Evolutionary conservation across 106 monocot genomes (phyloP).

Genomic region (Acorus calamus): DNA sequence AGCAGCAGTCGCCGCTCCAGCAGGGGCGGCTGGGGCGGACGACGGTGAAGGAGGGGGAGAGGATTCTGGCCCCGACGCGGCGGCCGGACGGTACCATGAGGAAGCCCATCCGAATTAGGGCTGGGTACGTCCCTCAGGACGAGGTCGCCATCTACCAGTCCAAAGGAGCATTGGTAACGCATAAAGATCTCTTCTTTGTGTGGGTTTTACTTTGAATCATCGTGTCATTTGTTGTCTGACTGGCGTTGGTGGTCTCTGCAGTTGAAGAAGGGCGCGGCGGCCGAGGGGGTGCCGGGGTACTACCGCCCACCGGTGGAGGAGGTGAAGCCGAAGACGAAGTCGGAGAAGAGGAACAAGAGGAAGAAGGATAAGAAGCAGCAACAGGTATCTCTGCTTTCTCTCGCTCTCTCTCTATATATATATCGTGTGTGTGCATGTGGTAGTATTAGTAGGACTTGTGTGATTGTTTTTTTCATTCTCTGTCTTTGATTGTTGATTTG

Average conservation of each 20-base stretch:
- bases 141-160: slow-evolving; percentile 99
- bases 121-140: slow-evolving; percentile 91
- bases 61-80: slow-evolving; percentile 78
- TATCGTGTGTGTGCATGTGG: no score
- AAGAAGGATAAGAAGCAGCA: slow-evolving; percentile 79
- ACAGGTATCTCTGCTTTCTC: slow-evolving; percentile 32
- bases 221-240: background rate
- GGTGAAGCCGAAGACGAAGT: slow-evolving; percentile 73
- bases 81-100: slow-evolving; percentile 94
- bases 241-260: slow-evolving; percentile 9
- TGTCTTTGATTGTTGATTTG: no score
- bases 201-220: background rate
- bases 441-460: no score
- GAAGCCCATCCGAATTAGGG: slow-evolving; percentile 88
- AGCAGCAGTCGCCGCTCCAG: slow-evolving; percentile 1
- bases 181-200: background rate
- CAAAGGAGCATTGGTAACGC: slow-evolving; percentile 70
- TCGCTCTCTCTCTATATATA: background rate
- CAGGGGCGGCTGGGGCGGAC: slow-evolving; percentile 6
- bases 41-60: slow-evolving; percentile 72
- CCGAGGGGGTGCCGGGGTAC: slow-evolving; percentile 55
- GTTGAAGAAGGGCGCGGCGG: slow-evolving; percentile 57
- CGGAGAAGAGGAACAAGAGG: slow-evolving; percentile 85
- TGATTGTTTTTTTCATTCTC: no score
- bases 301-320: slow-evolving; percentile 27